phyloP scores from a whole-genome alignment of 192 early-diverging fungal species.

The Chytriomyces hyalinus region DNA sequence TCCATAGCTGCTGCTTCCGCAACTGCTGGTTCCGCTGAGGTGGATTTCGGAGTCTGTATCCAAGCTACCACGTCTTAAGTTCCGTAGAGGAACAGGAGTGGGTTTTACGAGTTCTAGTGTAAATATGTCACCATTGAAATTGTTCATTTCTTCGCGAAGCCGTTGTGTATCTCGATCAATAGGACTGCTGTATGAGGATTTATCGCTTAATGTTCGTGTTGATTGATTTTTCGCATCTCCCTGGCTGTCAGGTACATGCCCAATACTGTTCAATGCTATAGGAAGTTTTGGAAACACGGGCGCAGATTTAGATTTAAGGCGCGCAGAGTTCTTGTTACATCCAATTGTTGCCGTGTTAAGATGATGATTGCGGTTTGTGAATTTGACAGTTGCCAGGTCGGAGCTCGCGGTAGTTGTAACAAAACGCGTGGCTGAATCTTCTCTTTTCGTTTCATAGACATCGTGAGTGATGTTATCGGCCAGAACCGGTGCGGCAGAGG shows the following conservation, averaged over 20 bases:
- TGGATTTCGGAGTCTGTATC: neutral
- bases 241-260: neutral
- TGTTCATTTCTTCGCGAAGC: neutral
- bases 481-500: no score
- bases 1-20: no score
- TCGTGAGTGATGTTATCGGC: no score
- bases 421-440: no score
- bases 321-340: neutral
- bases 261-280: neutral
- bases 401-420: no score
- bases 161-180: slow-evolving; percentile 11
- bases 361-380: neutral
- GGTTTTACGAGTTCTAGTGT: neutral
- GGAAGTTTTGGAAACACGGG: neutral
- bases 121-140: neutral
- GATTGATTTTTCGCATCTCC: neutral
- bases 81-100: neutral
- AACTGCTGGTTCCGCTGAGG: neutral
- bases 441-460: no score
- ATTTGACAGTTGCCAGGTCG: neutral
- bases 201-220: neutral
- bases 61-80: neutral
- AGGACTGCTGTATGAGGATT: slow-evolving; percentile 1
- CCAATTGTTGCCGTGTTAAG: neutral
- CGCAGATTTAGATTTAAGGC: neutral